Conservation (phyloP, 768 basidiomycete genomes). For the Serendipita sp. region DNA sequence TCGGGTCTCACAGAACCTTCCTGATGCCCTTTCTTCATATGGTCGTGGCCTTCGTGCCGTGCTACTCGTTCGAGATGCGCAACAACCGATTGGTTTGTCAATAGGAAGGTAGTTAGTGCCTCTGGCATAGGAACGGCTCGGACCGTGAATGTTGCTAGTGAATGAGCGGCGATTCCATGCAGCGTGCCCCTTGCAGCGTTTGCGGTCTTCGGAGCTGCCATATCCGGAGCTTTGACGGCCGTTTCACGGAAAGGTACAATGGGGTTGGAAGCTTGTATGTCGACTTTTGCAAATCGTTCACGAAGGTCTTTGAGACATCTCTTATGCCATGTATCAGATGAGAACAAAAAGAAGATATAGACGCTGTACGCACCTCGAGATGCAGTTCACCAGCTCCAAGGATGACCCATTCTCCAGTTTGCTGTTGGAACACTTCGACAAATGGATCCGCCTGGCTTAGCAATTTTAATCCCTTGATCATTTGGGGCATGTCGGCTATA, state of each 20-base stretch:
- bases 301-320: constrained; percentile 91
- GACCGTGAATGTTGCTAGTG: constrained; percentile 64
- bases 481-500: constrained; percentile 64
- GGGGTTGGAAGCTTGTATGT: constrained; percentile 84
- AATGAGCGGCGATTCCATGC: constrained; percentile 45
- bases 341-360: not conserved
- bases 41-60: constrained; percentile 14
- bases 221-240: constrained; percentile 71
- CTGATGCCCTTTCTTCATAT: constrained; percentile 12
- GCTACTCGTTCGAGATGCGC: constrained; percentile 41
- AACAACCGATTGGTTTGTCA: constrained; percentile 49
- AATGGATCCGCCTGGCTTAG: constrained; percentile 93
- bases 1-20: constrained; percentile 10
- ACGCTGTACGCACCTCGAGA: constrained; percentile 47
- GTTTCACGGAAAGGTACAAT: constrained; percentile 98
- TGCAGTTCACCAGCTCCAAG: constrained; percentile 91
- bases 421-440: constrained; percentile 92
- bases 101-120: constrained; percentile 56
- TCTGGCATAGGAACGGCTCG: constrained; percentile 67
- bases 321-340: constrained; percentile 23
- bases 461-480: constrained; percentile 72
- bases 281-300: constrained; percentile 84
- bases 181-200: constrained; percentile 64
- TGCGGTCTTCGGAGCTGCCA: constrained; percentile 65
- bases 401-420: constrained; percentile 95